phyloP scores from a whole-genome alignment of 2,329 filamentous ascomycete genomes.

The Fusarium coffeatum region DNA sequence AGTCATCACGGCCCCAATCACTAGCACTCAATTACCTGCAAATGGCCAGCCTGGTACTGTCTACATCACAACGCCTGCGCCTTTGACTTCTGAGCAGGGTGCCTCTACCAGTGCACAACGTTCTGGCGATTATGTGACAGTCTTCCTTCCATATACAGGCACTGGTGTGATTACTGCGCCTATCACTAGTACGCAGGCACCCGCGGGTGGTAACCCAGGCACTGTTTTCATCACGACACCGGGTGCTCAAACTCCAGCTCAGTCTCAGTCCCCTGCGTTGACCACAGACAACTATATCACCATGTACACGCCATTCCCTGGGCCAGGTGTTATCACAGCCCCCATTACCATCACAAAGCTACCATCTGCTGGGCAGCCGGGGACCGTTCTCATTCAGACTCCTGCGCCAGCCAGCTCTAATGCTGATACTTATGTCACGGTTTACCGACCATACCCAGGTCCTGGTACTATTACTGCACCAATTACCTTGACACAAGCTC shows the following conservation, averaged over 20 bases:
- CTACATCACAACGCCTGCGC: conserved; percentile 18
- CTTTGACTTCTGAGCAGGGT: background rate
- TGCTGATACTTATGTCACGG: conserved; percentile 28
- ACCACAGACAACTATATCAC: conserved; percentile 29
- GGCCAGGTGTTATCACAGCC: conserved; percentile 21
- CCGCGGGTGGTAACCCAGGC: conserved; percentile 16
- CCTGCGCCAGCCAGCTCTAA: conserved; percentile 25
- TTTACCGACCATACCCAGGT: conserved; percentile 34
- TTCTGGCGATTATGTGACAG: conserved; percentile 13
- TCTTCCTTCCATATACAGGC: conserved; percentile 24
- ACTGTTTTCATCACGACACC: conserved; percentile 36
- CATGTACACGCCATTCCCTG: conserved; percentile 33
- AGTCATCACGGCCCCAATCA: conserved; percentile 16
- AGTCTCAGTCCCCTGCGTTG: background rate
- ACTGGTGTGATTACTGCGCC: conserved; percentile 29
- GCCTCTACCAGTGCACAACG: background rate
- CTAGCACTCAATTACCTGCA: background rate
- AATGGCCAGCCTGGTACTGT: conserved; percentile 20
- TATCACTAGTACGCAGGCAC: conserved; percentile 26
- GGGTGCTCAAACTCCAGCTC: background rate
- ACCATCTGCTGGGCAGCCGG: conserved; percentile 25
- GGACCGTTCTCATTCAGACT: conserved; percentile 32
- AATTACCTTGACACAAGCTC: conserved; percentile 31
- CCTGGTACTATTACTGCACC: conserved; percentile 31
- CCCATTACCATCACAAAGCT: conserved; percentile 31